These are phyloP conservation scores for Suillus paluster DNA, from an alignment of 768 basidiomycete genomes.

Conservation along the genomic window DNA sequence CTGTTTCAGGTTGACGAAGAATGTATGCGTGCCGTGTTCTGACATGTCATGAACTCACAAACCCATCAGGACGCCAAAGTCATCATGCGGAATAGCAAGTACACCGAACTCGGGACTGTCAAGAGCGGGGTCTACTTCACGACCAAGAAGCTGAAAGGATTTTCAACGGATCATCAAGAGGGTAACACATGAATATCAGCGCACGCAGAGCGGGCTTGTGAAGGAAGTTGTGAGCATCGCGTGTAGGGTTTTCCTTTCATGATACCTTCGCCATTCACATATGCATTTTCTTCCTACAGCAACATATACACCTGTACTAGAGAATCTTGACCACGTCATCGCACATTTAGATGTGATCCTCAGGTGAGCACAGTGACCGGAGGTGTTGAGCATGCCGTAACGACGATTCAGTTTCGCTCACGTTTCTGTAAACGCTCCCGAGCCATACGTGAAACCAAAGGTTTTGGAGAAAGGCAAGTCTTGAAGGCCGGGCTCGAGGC, in stretches of 20 bases:
- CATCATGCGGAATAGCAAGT: conserved; percentile 65
- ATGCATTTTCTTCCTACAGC: conserved; percentile 48
- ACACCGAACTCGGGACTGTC: conserved; percentile 82
- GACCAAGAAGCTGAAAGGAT: conserved; percentile 70
- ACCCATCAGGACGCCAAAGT: conserved; percentile 73
- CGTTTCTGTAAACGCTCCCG: conserved; percentile 85
- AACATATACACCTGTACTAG: conserved; percentile 89
- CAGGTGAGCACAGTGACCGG: conserved; percentile 54
- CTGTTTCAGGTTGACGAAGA: conserved; percentile 91
- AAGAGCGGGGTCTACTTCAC: conserved; percentile 92
- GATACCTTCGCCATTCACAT: neutral
- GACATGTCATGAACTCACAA: conserved; percentile 1
- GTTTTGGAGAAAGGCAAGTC: conserved; percentile 73
- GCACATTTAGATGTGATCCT: conserved; percentile 92
- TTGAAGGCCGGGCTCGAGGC: neutral
- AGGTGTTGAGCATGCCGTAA: neutral
- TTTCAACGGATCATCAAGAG: conserved; percentile 75
- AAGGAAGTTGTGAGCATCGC: conserved; percentile 94
- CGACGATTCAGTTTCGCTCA: conserved; percentile 77
- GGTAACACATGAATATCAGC: conserved; percentile 69
- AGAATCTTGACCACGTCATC: conserved; percentile 78
- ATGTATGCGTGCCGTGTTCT: conserved; percentile 45
- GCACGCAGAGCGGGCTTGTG: conserved; percentile 80
- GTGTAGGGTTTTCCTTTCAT: conserved; percentile 49
- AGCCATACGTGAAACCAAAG: conserved; percentile 86